A percentile compares a stretch with the other conserved stretches of the same genome.
Evolutionary conservation across 202 grass and related monocot genomes (phyloP).

Genomic region (Panicum hallii): DNA sequence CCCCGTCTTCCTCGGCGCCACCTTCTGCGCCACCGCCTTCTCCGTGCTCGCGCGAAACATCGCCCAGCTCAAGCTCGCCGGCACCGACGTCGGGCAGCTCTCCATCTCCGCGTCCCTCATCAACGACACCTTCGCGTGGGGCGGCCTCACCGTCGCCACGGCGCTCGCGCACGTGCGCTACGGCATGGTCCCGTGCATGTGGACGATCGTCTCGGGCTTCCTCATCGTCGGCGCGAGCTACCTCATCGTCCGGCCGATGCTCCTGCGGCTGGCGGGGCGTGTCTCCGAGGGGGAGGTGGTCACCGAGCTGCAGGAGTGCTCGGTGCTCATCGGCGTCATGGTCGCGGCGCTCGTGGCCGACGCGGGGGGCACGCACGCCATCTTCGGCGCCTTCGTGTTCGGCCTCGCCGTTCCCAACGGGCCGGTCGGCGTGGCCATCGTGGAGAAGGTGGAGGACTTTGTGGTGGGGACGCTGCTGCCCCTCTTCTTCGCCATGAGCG

Average conservation of each 20-base stretch:
- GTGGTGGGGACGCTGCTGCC: constrained; percentile 63
- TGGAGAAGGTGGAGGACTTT: constrained; percentile 78
- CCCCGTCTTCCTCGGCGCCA: constrained; percentile 61
- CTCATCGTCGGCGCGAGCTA: constrained; percentile 42
- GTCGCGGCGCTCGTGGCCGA: constrained; percentile 59
- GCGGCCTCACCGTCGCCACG: constrained; percentile 46
- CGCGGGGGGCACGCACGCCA: constrained; percentile 62
- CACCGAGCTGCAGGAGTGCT: constrained; percentile 52
- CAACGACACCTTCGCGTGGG: constrained; percentile 60
- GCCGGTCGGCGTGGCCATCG: constrained; percentile 57
- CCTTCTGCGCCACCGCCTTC: constrained; percentile 72
- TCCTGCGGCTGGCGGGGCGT: constrained; percentile 28
- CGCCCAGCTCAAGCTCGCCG: constrained; percentile 69
- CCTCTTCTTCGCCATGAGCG: constrained; percentile 73
- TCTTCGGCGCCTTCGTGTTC: constrained; percentile 71
- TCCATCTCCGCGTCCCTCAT: constrained; percentile 60
- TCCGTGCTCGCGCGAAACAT: constrained; percentile 65
- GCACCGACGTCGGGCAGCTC: constrained; percentile 68
- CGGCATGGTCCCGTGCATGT: constrained; percentile 20
- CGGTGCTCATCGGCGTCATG: constrained; percentile 69
- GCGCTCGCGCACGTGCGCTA: constrained; percentile 52
- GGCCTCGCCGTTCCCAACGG: constrained; percentile 82
- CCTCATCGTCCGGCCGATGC: constrained; percentile 42
- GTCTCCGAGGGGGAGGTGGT: constrained; percentile 36
- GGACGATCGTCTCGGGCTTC: constrained; percentile 40